phyloP scores from a whole-genome alignment of 495 filamentous ascomycete species.

The Lentithecium fluviatile region DNA sequence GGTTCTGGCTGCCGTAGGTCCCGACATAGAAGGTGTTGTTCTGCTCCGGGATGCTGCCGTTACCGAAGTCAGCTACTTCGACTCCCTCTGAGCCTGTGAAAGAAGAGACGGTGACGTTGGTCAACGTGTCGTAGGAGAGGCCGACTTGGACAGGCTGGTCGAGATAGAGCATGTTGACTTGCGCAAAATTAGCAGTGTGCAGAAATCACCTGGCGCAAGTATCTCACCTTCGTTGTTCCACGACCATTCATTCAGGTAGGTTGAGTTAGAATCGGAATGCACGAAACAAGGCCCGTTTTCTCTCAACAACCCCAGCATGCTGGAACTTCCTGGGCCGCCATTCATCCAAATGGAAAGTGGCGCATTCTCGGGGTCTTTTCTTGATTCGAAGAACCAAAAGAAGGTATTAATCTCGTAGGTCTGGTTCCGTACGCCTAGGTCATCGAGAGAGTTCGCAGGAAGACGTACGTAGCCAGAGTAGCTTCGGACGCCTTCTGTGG shows the following conservation, averaged over 20 bases:
- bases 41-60: conserved; percentile 47
- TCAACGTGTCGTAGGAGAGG: conserved; percentile 56
- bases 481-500: conserved; percentile 33
- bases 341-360: conserved; percentile 68
- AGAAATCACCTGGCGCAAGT: background rate
- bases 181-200: background rate
- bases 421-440: conserved; percentile 47
- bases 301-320: conserved; percentile 27
- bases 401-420: conserved; percentile 71
- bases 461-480: conserved; percentile 50
- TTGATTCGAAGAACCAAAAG: conserved; percentile 73
- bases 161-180: conserved; percentile 40
- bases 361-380: conserved; percentile 56
- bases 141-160: conserved; percentile 58
- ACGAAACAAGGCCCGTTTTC: conserved; percentile 42
- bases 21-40: conserved; percentile 63
- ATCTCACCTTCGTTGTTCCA: conserved; percentile 35
- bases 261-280: conserved; percentile 39
- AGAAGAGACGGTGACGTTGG: conserved; percentile 47
- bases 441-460: conserved; percentile 49
- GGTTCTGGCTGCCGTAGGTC: conserved; percentile 54
- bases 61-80: conserved; percentile 41
- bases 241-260: conserved; percentile 36
- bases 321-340: conserved; percentile 35
- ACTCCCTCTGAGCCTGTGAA: conserved; percentile 1